These are phyloP conservation scores for Beauveria bassiana DNA, from an alignment of 2,329 filamentous ascomycete species.

Conservation along the genomic window DNA sequence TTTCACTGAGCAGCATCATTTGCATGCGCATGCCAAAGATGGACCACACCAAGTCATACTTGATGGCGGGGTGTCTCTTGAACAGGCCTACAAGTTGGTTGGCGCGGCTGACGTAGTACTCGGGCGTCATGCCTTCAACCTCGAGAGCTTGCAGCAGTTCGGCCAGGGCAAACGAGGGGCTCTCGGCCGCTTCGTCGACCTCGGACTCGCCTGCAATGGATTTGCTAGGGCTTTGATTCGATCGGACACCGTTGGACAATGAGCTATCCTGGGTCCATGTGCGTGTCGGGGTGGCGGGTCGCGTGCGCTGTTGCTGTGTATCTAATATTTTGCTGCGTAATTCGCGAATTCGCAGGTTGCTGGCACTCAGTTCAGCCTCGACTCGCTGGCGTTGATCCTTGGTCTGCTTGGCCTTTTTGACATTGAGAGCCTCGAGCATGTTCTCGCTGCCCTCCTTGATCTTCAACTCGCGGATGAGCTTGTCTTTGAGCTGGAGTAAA, in stretches of 20 bases:
- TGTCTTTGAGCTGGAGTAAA: constrained; percentile 68
- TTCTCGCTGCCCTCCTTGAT: constrained; percentile 98
- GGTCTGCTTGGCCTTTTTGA: constrained; percentile 91
- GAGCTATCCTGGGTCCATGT: constrained; percentile 40
- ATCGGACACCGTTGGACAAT: constrained; percentile 42
- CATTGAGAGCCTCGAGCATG: constrained; percentile 86
- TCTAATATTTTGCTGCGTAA: constrained; percentile 54
- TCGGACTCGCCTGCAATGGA: constrained; percentile 52
- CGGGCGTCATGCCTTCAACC: constrained; percentile 75
- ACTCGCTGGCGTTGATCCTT: constrained; percentile 74
- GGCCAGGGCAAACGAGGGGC: constrained; percentile 81
- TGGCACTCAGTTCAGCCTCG: constrained; percentile 83
- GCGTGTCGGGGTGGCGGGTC: constrained; percentile 45
- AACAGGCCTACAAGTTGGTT: constrained; percentile 96
- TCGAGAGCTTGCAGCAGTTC: constrained; percentile 89
- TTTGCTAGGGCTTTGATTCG: constrained; percentile 48
- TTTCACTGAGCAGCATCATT: constrained; percentile 91
- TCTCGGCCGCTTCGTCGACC: constrained; percentile 65
- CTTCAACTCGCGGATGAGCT: constrained; percentile 91
- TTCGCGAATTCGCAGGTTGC: constrained; percentile 64
- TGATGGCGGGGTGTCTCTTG: constrained; percentile 83
- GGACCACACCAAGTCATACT: constrained; percentile 94
- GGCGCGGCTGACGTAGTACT: constrained; percentile 90
- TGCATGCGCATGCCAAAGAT: constrained; percentile 92
- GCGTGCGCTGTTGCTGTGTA: constrained; percentile 41